Evolutionary conservation across 148 eudicot species (phyloP), one percentile per base, ranked within the genome.

Genomic region (Amaranthus palmeri): DNA sequence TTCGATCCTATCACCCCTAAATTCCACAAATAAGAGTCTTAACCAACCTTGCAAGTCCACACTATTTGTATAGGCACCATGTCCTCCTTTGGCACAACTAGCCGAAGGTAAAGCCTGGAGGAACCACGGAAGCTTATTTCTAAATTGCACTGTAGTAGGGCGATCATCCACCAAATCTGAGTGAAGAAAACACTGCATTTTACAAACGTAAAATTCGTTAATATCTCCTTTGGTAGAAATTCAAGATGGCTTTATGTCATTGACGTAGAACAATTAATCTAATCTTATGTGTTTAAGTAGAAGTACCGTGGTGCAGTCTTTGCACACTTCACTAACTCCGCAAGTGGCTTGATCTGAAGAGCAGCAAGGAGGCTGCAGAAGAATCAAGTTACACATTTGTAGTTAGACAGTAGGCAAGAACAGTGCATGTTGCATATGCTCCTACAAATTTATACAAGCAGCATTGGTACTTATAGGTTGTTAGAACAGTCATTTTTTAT

Each of bases 1-100:
- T 2, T 25, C 36, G 36, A 25, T 25, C 36, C 36, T 25, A 25
- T 25, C 36, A 25, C 36, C 36, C 36, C 36, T 25, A 25, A 25
- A 25, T 25, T 25, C 36, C 36, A 25, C 36, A 25, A 25, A 25
- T 25, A 25, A 25, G 36, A 25, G 36, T 25, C 40, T 49, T 53
- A 43, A 56, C 80, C 60, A 55, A 92, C 97, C 97, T 71, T 77
- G 75, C 70, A 96, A 81, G 61, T 90, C 95, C 72, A 96, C 97
- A 56, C 85, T 90, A 67, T 79, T 77, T 57, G 97, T 84, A 77
- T 96, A 96, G 77, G 99, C 99, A 68, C 96, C 99, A 76, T 92
- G 92, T 51, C 99, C 99, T 72, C 96, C 99, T 86, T 92, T 96
- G 25, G 99, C 93, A 80, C 99, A 96, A 74, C 92, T 90, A 71